Base-by-base conservation (phyloP, 768 basidiomycete species). In the Leccinum longicurvipes region DNA sequence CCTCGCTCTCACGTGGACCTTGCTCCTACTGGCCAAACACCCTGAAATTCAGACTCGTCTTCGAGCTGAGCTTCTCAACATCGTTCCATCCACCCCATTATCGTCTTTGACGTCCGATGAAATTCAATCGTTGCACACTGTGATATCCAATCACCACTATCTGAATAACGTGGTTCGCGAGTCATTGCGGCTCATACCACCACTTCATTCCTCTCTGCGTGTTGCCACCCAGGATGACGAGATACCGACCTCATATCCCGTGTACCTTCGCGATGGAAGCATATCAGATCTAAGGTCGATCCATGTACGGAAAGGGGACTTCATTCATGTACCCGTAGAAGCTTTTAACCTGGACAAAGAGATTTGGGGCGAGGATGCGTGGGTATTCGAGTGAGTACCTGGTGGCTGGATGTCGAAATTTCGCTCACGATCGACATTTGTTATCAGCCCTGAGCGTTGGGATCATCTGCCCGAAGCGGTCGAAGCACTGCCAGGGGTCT, bases 291-390 rank as follows among this genome's bases (percentile, higher is more conserved):
- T 68, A 25, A 68, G 67, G 51, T 79, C 74, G 8, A 72, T 89
- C 47, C 66, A 69, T 11, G 74, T 93, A 49, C 76, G 76, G 2
- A 88, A 88, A 62, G 91, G 89, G 6, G 84, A 81, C 44, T 81
- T 87, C 42, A 81, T 93, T 6, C 89, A 93, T 67, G 78, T 92
- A 6, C 85, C 91, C 0, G 72, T 92, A 10, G 90, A 92, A 61
- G 89, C 82, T 2, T 84, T 92, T 73, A 91, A 91, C 66, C 72
- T 91, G 25, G 88, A 91, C 66, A 85, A 83, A 54, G 79, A 72
- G 17, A 77, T 92, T 25, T 93, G 91, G 89, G 92, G 92, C 6
- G 75, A 82, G 24, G 83, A 89, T 65, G 89, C 86, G 29, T 91
- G 88, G 89, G 78, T 83, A 25, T 94, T 92, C 70, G 79, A 83